Evolutionary conservation across 805 yeast genomes (phyloP).

Genomic region (Gaillardinia entomophila): DNA sequence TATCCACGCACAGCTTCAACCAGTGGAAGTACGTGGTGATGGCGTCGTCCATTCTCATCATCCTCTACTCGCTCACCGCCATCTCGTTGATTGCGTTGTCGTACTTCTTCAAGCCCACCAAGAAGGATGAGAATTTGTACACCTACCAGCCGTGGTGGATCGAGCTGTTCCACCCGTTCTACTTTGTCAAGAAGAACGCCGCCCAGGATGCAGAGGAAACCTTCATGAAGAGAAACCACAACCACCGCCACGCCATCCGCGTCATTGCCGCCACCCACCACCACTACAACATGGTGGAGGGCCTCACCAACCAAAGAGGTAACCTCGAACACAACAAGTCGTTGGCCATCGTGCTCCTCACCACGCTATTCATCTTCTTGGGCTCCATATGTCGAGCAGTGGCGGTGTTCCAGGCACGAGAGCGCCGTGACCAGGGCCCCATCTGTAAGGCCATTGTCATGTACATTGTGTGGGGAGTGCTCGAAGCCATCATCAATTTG

Average conservation of each 20-base stretch:
- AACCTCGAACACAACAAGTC: constrained; percentile 47
- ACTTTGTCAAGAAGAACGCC: constrained; percentile 54
- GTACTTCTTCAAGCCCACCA: constrained; percentile 50
- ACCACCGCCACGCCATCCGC: constrained; percentile 46
- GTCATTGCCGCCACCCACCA: constrained; percentile 56
- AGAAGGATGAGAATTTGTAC: constrained; percentile 42
- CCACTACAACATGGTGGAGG: constrained; percentile 32
- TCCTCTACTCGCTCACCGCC: constrained; percentile 49
- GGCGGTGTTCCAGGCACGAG: constrained; percentile 31
- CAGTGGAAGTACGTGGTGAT: constrained; percentile 20
- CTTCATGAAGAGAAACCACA: constrained; percentile 42
- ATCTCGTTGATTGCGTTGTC: constrained; percentile 44
- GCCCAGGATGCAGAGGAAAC: constrained; percentile 42
- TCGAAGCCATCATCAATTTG: constrained; percentile 54
- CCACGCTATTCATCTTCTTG: constrained; percentile 45
- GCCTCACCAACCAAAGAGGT: constrained; percentile 34
- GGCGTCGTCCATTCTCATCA: constrained; percentile 24
- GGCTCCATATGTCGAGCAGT: constrained; percentile 49
- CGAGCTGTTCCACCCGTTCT: constrained; percentile 51
- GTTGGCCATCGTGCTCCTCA: constrained; percentile 35
- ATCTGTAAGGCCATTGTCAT: constrained; percentile 46
- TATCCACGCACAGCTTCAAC: constrained; percentile 8
- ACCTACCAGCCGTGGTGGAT: constrained; percentile 80
- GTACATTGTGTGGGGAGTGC: constrained; percentile 65
- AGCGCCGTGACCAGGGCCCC: constrained; percentile 13